A percentile compares a stretch with the other conserved stretches of the same genome.
phyloP scores from a whole-genome alignment of 2,329 filamentous ascomycete genomes.

The Cercospora zeina region DNA sequence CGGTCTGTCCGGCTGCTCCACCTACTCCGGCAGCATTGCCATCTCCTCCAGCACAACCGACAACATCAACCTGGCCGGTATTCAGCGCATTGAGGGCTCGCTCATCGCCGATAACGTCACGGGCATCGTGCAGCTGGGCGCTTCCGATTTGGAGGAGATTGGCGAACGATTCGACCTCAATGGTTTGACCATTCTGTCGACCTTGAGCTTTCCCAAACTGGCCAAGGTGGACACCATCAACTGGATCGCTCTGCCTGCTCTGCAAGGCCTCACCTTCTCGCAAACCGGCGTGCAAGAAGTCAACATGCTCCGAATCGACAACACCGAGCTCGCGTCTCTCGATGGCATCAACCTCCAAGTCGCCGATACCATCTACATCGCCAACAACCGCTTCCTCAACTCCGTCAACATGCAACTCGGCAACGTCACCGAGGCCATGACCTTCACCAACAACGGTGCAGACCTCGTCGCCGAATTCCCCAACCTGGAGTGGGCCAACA shows the following conservation, averaged over 20 bases:
- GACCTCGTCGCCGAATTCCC: constrained; percentile 72
- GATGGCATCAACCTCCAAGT: constrained; percentile 76
- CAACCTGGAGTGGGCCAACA: constrained; percentile 73
- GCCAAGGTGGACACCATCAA: constrained; percentile 65
- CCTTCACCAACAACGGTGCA: constrained; percentile 77
- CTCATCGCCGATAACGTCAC: constrained; percentile 57
- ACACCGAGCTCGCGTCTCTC: constrained; percentile 79
- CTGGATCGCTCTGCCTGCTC: constrained; percentile 69
- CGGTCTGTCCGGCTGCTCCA: constrained; percentile 63
- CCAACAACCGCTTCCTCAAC: constrained; percentile 84
- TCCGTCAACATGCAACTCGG: constrained; percentile 73
- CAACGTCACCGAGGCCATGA: constrained; percentile 70
- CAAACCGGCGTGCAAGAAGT: constrained; percentile 65
- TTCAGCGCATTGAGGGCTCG: constrained; percentile 60
- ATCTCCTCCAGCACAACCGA: constrained; percentile 60
- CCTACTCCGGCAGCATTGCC: constrained; percentile 66
- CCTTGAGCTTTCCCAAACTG: constrained; percentile 66
- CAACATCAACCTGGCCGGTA: constrained; percentile 63
- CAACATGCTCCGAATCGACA: constrained; percentile 70
- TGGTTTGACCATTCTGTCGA: constrained; percentile 67
- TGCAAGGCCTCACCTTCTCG: constrained; percentile 62
- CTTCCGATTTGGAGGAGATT: constrained; percentile 63
- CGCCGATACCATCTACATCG: constrained; percentile 74
- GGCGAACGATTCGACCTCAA: constrained; percentile 68
- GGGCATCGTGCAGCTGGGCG: constrained; percentile 64